Evolutionary conservation across 1,284 basidiomycete species (phyloP), one percentile per base, ranked within the genome.

Genomic region (Moesziomyces parantarcticus): DNA sequence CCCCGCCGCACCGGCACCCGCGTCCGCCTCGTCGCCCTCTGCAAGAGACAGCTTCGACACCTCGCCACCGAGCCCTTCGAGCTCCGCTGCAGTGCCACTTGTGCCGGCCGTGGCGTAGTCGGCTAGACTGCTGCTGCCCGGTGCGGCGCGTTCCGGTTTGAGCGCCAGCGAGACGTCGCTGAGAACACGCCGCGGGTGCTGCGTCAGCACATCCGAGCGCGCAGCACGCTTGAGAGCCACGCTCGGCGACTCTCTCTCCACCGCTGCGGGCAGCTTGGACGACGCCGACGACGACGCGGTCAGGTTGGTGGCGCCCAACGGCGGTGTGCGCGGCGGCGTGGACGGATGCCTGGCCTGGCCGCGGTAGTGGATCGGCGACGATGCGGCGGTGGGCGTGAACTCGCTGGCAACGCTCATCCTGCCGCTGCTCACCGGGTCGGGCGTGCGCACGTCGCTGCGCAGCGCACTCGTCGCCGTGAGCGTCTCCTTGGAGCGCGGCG

Each of bases 141-240:
- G 4, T 6, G 23, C 26, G 0, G 51, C 16, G 8, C 44, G 41
- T 39, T 65, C 63, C 8, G 69, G 48, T 42, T 75, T 66, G 25
- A 80, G 55, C n/a, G 70, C 60, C 11, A 80, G 49, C 36, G 77
- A 67, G 16, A 72, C 71, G 46, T 80, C 78, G 29, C 77, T 79
- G 49, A 74, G 73, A 3, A 77, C 75, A 18, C 78, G 71, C 20
- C 58, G 50, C 22, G 62, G 57, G 20, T 60, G 68, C 39, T 68
- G 65, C 10, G 47, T 49, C 51, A 57, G 40, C 3, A 32, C 40
- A 3, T 60, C 53, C 13, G 50, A 32, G 14, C 43, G 46, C 20
- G 65, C 44, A 5, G 45, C 54, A 22, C 50, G 50, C 11, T 58
- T 50, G 9, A 65, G 54, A 32, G 54, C 54, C 6, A 56, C 49